Evolutionary conservation across 1,139 yeast genomes (phyloP), one percentile per base, ranked within the genome.

Genomic region (Hanseniaspora sp.): DNA sequence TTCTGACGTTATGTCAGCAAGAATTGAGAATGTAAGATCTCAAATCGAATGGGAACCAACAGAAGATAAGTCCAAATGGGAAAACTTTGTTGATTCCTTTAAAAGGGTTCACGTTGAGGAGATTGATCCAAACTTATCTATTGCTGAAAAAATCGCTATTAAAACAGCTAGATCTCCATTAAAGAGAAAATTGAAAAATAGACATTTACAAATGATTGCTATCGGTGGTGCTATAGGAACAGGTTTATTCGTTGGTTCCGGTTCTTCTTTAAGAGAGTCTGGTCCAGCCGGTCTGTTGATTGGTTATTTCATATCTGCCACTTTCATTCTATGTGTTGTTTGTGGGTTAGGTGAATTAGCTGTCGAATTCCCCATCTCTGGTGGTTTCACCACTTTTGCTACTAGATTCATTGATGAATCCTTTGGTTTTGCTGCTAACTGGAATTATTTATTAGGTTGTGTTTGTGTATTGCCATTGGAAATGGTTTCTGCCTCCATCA

Each of bases 391-490:
- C 49, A 80, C 83, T 34, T 80, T 77, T 61, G 78, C 84, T 53
- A 76, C 83, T 5, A 72, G 86, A 59, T 83, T 83, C 61, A 72
- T 82, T 48, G 84, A 81, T 61, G 80, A 83, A 7, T 76, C 86
- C 11, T 78, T 83, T 75, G 90, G 90, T 55, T 86, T 85, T 64
- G 84, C 86, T 43, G 77, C 77, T 72, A 86, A 85, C 44, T 80
- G 82, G 78, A 82, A 81, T 66, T 83, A 83, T 64, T 80, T 83
- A 58, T 63, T 83, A 58, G 83, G 81, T 67, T 82, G 88, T 88
- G 72, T 82, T 42, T 75, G 81, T 55, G 80, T 80, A 34, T 66
- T 83, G 56, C 90, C 92, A 5, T 70, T 82, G 58, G 90, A 83
- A 67, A 74, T 83, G 60, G 87, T 82, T 56, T 86, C 88, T 29